These are phyloP conservation scores for Cryoendolithus antarcticus DNA, from an alignment of 2,329 filamentous ascomycete species.

Conservation along the genomic window DNA sequence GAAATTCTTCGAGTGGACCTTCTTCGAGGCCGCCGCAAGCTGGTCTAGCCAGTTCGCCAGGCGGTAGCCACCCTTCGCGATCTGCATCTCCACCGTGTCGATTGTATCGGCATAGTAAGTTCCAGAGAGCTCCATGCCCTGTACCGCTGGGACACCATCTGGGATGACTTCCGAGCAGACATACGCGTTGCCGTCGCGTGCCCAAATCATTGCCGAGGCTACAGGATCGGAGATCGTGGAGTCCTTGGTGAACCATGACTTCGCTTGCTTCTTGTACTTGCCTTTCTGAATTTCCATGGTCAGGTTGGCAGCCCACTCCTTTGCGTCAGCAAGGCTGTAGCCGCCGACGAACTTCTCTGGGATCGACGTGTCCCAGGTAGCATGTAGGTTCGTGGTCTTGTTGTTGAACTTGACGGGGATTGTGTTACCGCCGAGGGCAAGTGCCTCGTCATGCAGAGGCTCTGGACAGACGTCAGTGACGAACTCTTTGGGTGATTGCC, in stretches of 20 bases:
- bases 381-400: constrained; percentile 29
- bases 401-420: constrained; percentile 33
- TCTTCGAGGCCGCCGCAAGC: constrained; percentile 14
- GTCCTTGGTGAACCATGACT: constrained; percentile 26
- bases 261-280: constrained; percentile 21
- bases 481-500: constrained; percentile 31
- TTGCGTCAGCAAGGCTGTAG: constrained; percentile 26
- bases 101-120: constrained; percentile 24
- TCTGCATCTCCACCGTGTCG: constrained; percentile 29
- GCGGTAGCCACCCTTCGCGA: constrained; percentile 30
- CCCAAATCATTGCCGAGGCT: constrained; percentile 29
- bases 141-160: constrained; percentile 24
- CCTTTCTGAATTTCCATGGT: constrained; percentile 28
- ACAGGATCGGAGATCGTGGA: constrained; percentile 23
- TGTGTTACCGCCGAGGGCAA: constrained; percentile 31
- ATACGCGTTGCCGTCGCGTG: constrained; percentile 29
- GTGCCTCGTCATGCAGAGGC: constrained; percentile 48
- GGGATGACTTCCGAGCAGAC: constrained; percentile 32
- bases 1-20: constrained; percentile 4
- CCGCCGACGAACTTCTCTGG: constrained; percentile 30
- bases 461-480: constrained; percentile 33
- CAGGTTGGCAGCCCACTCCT: constrained; percentile 27
- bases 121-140: constrained; percentile 25
- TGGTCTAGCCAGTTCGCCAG: constrained; percentile 25
- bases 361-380: constrained; percentile 34